Conservation (phyloP, 2,329 filamentous ascomycete genomes). For the Trichoderma aggressivum region DNA sequence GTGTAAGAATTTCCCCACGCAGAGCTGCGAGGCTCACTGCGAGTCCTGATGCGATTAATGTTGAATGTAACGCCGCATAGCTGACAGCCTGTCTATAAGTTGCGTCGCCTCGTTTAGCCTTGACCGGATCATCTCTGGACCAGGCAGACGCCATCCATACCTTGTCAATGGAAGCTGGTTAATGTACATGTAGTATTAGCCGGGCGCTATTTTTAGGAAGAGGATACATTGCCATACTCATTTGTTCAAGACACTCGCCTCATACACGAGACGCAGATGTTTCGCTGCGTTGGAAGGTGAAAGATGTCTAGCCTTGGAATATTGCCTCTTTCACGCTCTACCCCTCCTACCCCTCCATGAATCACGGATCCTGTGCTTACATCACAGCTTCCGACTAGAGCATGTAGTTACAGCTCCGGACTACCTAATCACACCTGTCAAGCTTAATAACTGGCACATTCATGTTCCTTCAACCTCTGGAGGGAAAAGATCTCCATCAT, state of each 20-base stretch:
- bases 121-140: too few species aligned
- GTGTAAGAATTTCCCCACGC: slow-evolving; percentile 16
- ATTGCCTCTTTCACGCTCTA: not conserved
- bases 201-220: not conserved
- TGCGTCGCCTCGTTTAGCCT: not conserved
- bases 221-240: not conserved
- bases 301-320: not conserved
- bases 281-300: not conserved
- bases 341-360: not conserved
- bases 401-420: not conserved
- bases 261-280: not conserved
- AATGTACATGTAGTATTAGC: not conserved
- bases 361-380: not conserved
- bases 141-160: not conserved
- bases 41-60: slow-evolving; percentile 25
- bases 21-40: slow-evolving; percentile 23
- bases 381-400: not conserved
- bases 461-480: not conserved
- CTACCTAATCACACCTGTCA: not conserved
- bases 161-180: not conserved
- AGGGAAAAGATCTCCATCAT: not conserved
- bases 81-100: slow-evolving; percentile 23
- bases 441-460: not conserved
- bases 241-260: not conserved
- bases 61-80: slow-evolving; percentile 32